Conservation (phyloP, 164 flowering plant genomes). For the Vitis vinifera region DNA sequence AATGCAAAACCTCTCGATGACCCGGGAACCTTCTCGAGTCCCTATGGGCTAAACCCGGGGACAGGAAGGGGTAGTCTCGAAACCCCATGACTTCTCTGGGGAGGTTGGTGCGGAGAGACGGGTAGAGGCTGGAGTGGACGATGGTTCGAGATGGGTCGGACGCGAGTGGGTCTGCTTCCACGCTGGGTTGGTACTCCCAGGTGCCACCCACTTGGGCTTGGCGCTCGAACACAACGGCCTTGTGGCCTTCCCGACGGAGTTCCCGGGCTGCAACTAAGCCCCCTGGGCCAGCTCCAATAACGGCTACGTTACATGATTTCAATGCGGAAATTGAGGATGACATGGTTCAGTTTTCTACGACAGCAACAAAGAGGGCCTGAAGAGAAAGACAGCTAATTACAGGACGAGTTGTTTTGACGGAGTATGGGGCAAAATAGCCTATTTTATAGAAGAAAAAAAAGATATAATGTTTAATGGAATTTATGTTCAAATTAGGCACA, state of each 20-base stretch:
- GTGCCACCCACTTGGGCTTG: constrained; percentile 50
- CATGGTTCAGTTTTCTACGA: neutral
- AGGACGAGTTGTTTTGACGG: no score
- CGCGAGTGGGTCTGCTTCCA: constrained; percentile 56
- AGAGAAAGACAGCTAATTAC: no score
- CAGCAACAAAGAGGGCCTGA: no score
- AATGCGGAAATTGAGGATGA: neutral
- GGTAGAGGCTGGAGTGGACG: constrained; percentile 57
- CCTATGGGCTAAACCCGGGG: no score
- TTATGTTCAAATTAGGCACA: no score
- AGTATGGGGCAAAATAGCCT: no score
- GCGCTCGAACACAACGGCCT: constrained; percentile 54
- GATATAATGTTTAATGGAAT: no score
- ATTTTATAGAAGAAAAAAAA: no score
- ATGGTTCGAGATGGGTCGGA: constrained; percentile 43
- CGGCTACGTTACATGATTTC: constrained; percentile 41
- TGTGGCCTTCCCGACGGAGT: constrained; percentile 57
- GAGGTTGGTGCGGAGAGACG: constrained; percentile 64
- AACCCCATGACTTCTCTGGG: constrained; percentile 71
- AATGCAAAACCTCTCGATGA: constrained; percentile 54
- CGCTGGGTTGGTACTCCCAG: constrained; percentile 46
- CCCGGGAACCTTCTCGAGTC: constrained; percentile 42
- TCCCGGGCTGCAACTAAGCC: constrained; percentile 61
- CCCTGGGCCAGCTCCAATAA: constrained; percentile 65
- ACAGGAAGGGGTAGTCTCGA: constrained; percentile 39